Evolutionary conservation across 768 basidiomycete species (phyloP).

Genomic region (Macrolepiota fuliginosa): DNA sequence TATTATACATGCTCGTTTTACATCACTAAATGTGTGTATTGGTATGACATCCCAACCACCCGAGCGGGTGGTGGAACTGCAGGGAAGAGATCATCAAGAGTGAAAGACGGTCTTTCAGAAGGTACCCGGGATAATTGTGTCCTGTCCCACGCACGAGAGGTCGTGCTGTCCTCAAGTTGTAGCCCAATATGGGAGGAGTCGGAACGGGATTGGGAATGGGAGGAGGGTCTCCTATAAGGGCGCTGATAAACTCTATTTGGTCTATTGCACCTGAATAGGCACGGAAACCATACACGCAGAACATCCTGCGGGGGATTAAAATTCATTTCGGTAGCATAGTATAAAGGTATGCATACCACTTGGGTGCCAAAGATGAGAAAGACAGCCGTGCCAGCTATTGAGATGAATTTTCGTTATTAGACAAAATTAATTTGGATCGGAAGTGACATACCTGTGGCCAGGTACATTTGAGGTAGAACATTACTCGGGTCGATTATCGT

Average conservation of each 20-base stretch:
- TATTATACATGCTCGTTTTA: not conserved
- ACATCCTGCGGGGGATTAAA: not conserved
- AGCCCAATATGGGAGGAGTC: not conserved
- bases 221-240: not conserved
- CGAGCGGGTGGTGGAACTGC: not conserved
- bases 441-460: constrained; percentile 27
- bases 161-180: not conserved
- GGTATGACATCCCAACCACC: not conserved
- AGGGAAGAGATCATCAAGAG: not conserved
- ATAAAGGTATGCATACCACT: not conserved
- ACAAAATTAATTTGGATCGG: not conserved
- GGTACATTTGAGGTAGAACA: constrained; percentile 29
- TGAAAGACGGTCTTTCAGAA: not conserved
- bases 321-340: not conserved
- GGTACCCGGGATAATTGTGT: not conserved
- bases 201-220: not conserved
- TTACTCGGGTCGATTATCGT: constrained; percentile 19
- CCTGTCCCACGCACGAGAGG: not conserved
- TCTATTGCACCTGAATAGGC: not conserved
- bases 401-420: not conserved
- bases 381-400: constrained; percentile 29
- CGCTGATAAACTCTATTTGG: not conserved
- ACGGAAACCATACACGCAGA: constrained; percentile 1
- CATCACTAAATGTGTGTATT: not conserved
- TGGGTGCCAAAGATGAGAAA: constrained; percentile 33